phyloP scores from a whole-genome alignment of 257 asterid genomes.

The Salvia hispanica region DNA sequence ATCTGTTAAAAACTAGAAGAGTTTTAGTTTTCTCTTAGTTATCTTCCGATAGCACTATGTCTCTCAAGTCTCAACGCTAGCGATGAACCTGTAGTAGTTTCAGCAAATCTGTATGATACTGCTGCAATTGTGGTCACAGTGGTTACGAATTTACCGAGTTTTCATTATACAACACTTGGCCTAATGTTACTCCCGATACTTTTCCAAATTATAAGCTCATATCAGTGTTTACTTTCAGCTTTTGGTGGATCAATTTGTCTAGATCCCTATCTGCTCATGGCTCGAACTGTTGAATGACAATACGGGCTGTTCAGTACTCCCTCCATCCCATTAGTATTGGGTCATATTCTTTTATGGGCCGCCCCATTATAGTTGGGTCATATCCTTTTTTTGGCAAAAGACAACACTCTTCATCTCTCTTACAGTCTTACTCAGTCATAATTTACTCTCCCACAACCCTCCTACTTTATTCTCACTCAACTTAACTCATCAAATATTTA shows the following conservation, averaged over 20 bases:
- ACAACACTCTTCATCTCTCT: too few species aligned
- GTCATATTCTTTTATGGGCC: too few species aligned
- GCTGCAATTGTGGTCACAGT: not conserved
- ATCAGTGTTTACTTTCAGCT: not conserved
- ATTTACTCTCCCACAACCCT: too few species aligned
- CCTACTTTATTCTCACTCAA: too few species aligned
- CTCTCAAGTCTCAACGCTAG: not conserved
- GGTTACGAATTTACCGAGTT: not conserved
- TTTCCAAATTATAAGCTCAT: slow-evolving; percentile 4
- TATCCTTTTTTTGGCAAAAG: too few species aligned
- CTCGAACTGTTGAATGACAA: not conserved
- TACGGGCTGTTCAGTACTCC: too few species aligned
- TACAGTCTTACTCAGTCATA: too few species aligned
- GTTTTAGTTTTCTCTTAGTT: not conserved
- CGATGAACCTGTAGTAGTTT: not conserved
- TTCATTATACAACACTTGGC: slow-evolving; percentile 2
- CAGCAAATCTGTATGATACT: not conserved
- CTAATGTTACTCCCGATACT: not conserved
- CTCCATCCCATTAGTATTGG: too few species aligned
- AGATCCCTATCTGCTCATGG: not conserved
- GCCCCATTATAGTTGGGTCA: too few species aligned
- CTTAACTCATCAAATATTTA: too few species aligned
- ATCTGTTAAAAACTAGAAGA: not conserved
- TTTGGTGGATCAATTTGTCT: slow-evolving; percentile 18
- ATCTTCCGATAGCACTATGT: not conserved